Evolutionary conservation across 1,284 basidiomycete genomes (phyloP).

Genomic region (Malassezia pachydermatis): DNA sequence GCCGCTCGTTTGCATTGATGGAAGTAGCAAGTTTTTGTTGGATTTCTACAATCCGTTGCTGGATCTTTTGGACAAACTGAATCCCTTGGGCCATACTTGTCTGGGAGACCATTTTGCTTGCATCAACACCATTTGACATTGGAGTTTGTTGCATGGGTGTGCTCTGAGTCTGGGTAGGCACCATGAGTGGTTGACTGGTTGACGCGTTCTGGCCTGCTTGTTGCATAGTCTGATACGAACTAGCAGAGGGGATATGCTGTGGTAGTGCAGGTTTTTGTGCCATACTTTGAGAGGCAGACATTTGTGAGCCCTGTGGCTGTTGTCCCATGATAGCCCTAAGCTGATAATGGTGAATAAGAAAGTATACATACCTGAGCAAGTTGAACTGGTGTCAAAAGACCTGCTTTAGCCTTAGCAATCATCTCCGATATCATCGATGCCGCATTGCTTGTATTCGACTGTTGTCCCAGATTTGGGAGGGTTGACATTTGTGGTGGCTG

Average conservation of each 20-base stretch:
- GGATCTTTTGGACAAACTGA: constrained; percentile 30
- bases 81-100: constrained; percentile 20
- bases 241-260: not conserved
- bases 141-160: constrained; percentile 15
- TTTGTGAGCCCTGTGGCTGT: not conserved
- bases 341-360: not conserved
- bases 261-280: not conserved
- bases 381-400: constrained; percentile 29
- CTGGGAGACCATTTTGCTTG: constrained; percentile 16
- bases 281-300: not conserved
- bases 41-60: constrained; percentile 30
- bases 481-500: not conserved
- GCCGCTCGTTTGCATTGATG: constrained; percentile 25
- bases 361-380: constrained; percentile 19
- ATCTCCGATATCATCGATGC: constrained; percentile 12
- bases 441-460: not conserved
- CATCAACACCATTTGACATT: constrained; percentile 9
- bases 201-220: not conserved
- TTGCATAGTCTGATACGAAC: not conserved
- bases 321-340: constrained; percentile 27
- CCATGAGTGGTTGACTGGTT: no score
- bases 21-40: constrained; percentile 29
- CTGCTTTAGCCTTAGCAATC: constrained; percentile 19
- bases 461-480: not conserved
- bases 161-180: no score